These are phyloP conservation scores for Nicotiana tabacum DNA, from an alignment of 257 asterid genomes.

Conservation along the genomic window DNA sequence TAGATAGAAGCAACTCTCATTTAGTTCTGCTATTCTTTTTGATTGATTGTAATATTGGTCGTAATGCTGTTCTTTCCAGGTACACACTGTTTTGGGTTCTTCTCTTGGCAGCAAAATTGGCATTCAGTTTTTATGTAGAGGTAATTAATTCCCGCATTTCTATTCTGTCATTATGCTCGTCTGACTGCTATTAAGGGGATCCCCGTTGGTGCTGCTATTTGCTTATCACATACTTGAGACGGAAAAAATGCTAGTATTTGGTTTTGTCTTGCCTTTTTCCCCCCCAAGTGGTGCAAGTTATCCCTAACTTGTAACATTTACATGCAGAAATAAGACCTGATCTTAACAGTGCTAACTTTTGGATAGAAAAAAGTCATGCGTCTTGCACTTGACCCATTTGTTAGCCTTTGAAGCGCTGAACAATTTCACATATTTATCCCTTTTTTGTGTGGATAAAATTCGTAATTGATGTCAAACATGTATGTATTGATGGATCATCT, in stretches of 20 bases:
- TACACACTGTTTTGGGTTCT: constrained; percentile 91
- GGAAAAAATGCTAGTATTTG: background rate
- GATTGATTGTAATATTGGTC: constrained; percentile 17
- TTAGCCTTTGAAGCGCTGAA: background rate
- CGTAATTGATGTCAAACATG: background rate
- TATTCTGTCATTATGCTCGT: background rate
- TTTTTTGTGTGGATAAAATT: background rate
- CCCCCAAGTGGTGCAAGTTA: background rate
- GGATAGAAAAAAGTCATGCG: background rate
- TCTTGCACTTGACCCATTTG: background rate
- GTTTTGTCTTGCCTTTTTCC: background rate
- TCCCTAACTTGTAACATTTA: background rate
- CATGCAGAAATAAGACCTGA: background rate
- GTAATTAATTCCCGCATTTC: constrained; percentile 34
- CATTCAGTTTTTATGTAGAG: constrained; percentile 86
- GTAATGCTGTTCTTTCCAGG: constrained; percentile 31
- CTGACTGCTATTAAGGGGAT: background rate
- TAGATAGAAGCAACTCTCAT: constrained; percentile 14
- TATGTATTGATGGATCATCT: too few species aligned
- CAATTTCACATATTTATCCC: background rate
- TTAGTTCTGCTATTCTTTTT: constrained; percentile 9
- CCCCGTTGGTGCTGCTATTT: background rate
- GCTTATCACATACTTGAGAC: background rate
- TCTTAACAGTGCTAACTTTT: background rate
- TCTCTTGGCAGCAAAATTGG: constrained; percentile 81